Percentiles rank a stretch among this genome's conserved stretches.
These are phyloP conservation scores for Termitomyces sp. DNA, from an alignment of 768 basidiomycete genomes.

Conservation along the genomic window DNA sequence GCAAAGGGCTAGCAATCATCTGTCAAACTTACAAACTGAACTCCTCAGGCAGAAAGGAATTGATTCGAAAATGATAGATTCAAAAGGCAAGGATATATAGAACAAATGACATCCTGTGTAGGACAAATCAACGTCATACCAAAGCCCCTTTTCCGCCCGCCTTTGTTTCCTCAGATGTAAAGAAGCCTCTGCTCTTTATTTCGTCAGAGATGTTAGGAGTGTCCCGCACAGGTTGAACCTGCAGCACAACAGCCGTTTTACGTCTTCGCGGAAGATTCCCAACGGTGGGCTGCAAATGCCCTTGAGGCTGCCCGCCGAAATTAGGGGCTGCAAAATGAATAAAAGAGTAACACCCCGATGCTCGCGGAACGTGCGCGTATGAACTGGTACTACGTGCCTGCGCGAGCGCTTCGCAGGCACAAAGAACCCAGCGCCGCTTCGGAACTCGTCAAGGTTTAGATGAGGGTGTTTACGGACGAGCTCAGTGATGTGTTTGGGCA, in stretches of 20 bases:
- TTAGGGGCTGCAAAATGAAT: constrained; percentile 1
- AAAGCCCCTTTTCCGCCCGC: too few relatives aligned
- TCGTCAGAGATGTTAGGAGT: too few relatives aligned
- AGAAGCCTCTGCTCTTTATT: too few relatives aligned
- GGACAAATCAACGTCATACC: too few relatives aligned
- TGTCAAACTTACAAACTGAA: too few relatives aligned
- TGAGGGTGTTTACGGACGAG: neutral
- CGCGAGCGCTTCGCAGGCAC: neutral
- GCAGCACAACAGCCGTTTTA: neutral
- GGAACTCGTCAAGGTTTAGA: neutral
- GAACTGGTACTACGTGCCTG: neutral
- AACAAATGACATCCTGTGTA: too few relatives aligned
- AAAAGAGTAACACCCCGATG: constrained; percentile 6
- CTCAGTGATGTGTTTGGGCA: neutral
- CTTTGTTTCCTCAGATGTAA: too few relatives aligned
- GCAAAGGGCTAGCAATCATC: too few relatives aligned
- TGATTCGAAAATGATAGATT: too few relatives aligned
- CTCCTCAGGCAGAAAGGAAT: too few relatives aligned
- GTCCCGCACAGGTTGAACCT: too few relatives aligned
- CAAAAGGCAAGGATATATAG: too few relatives aligned
- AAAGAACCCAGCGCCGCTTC: neutral
- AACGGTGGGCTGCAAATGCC: constrained; percentile 6
- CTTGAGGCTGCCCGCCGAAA: constrained; percentile 9
- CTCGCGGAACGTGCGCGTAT: constrained; percentile 2
- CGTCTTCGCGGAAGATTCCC: constrained; percentile 7